Base-by-base conservation (phyloP, 2,329 filamentous ascomycete genomes). In the Fusarium sp. region DNA sequence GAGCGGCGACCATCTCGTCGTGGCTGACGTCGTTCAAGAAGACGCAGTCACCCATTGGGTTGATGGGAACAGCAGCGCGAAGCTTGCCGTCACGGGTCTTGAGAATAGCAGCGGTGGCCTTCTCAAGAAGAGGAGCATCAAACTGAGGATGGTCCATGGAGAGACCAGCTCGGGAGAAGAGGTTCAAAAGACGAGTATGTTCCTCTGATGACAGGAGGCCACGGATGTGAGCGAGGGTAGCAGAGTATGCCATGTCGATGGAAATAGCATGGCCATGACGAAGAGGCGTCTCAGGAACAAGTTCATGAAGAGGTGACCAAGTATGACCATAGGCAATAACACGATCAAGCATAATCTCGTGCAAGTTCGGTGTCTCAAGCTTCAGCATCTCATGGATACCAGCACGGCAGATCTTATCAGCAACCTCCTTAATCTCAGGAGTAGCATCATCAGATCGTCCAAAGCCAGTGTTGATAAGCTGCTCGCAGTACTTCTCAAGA, bases 241-340 rank as follows among this genome's bases (percentile, higher is more conserved):
- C 91, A 1, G 91, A 92, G 82, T 91, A 94, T 1, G 91, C 92
- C 92, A 94, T 94, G 79, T 93, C 92, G 69, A 93, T 92, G 5
- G 90, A 92, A 74, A 94, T 93, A 73, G 92, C 92, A 78, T 94
- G 92, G 7, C 92, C 92, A 79, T 94, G 92, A 46, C 91, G 89
- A 47, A 93, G 87, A 2, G 91, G 91, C 0, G 90, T 89, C 57
- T 91, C 87, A 1, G 92, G 91, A 0, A 92, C 86, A 15, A 94
- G 87, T 81, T 94, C 92, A 78, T 93, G 91, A 10, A 93, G 85
- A 25, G 91, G 92, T 8, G 91, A 93, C 91, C 92, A 93, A 83
- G 91, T 93, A 79, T 94, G 91, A 1, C 92, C 92, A 75, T 93
- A 94, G 4, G 91, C 92, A 79, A 94, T 93, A 21, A 94, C 90